Percentiles rank a stretch among this genome's conserved stretches.
Conservation (phyloP, 345 rosid species). For the Citrus mangshanensis region DNA sequence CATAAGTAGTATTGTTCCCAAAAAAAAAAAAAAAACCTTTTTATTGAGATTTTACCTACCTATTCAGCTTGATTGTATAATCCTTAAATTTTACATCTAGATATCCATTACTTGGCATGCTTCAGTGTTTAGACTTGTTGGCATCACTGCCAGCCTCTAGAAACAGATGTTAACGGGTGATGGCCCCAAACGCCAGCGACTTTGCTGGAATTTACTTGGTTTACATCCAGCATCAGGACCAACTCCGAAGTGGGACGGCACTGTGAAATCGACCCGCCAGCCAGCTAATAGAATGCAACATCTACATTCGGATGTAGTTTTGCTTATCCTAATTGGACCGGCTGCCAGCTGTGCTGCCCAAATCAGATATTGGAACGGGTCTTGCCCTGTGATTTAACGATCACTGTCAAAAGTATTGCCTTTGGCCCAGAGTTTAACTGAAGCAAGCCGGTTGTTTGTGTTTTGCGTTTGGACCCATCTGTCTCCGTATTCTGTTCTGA, state of each 20-base stretch:
- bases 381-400: constrained; percentile 2
- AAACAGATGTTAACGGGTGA: not conserved
- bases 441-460: constrained; percentile 7
- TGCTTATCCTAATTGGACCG: constrained; percentile 18
- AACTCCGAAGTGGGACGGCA: not conserved
- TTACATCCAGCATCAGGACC: not conserved
- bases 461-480: not conserved
- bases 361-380: constrained; percentile 17
- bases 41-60: too few species aligned
- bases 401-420: constrained; percentile 20
- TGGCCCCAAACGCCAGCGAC: constrained; percentile 21
- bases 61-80: not conserved
- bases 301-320: not conserved
- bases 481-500: not conserved
- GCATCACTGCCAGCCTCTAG: constrained; percentile 13
- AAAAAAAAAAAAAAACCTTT: not conserved
- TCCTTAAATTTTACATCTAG: not conserved
- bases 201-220: not conserved
- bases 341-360: constrained; percentile 8
- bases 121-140: not conserved
- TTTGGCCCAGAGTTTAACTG: not conserved
- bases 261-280: constrained; percentile 11
- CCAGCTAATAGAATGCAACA: constrained; percentile 20
- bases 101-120: not conserved
- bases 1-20: not conserved